Evolutionary conservation across 2,329 filamentous ascomycete species (phyloP).

Genomic region (Periglandula ipomoeae): DNA sequence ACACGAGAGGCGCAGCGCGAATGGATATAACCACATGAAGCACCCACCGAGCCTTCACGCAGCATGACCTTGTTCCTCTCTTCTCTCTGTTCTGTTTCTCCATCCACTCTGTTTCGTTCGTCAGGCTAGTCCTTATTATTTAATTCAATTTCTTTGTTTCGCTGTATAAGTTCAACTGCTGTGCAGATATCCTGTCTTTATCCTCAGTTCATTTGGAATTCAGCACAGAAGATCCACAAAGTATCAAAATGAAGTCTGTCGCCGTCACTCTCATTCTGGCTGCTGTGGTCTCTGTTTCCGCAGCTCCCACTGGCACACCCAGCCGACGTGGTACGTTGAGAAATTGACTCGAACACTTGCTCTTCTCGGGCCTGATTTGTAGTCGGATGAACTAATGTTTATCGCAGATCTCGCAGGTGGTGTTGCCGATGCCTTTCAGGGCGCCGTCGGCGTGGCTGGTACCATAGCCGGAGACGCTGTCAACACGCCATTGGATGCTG

Average conservation of each 20-base stretch:
- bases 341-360: neutral
- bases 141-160: neutral
- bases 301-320: neutral
- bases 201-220: neutral
- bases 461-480: neutral
- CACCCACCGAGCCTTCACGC: neutral
- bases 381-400: too few relatives aligned
- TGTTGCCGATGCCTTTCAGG: neutral
- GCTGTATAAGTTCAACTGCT: neutral
- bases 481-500: neutral
- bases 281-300: slow-evolving; percentile 2
- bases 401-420: neutral
- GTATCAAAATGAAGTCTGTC: slow-evolving; percentile 2
- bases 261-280: neutral
- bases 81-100: neutral
- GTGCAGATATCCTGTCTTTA: neutral
- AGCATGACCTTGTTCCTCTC: neutral
- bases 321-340: neutral
- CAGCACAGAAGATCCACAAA: neutral
- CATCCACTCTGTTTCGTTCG: neutral
- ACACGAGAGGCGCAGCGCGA: neutral
- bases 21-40: neutral
- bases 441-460: neutral
- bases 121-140: neutral
- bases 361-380: too few relatives aligned